Evolutionary conservation across 345 rosid species (phyloP).

Genomic region (Melaleuca quinquenervia): DNA sequence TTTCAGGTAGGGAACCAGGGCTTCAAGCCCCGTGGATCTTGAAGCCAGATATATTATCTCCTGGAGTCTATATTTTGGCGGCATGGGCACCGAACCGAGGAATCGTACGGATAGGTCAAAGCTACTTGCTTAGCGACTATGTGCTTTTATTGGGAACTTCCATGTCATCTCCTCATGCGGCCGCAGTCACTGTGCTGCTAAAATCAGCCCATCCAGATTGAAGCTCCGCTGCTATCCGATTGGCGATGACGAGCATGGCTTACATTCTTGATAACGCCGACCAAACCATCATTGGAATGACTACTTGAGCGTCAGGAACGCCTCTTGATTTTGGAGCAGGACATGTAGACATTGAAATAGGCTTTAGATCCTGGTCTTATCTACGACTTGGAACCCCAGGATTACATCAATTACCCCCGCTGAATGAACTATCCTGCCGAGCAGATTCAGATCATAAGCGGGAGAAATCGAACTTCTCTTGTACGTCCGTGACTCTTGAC

Average conservation of each 20-base stretch:
- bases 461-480: constrained; percentile 14
- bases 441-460: constrained; percentile 17
- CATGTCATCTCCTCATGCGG: constrained; percentile 36
- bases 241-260: constrained; percentile 41
- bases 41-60: constrained; percentile 40
- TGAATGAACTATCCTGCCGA: constrained; percentile 21
- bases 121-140: constrained; percentile 20
- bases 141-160: constrained; percentile 28
- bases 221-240: constrained; percentile 35
- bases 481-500: constrained; percentile 16
- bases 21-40: constrained; percentile 25
- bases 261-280: constrained; percentile 5
- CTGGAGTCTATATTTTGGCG: constrained; percentile 30
- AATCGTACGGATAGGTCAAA: constrained; percentile 1
- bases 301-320: constrained; percentile 14
- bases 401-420: constrained; percentile 22
- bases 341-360: constrained; percentile 23
- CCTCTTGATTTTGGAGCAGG: constrained; percentile 48
- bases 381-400: constrained; percentile 20
- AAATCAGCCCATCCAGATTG: constrained; percentile 24
- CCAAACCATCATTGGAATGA: constrained; percentile 20
- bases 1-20: constrained; percentile 34
- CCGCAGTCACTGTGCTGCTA: constrained; percentile 24
- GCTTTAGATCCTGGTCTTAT: constrained; percentile 38
- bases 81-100: constrained; percentile 34